Evolutionary conservation across 1,284 basidiomycete genomes (phyloP), one percentile per base, ranked within the genome.

Genomic region (Pascua sp.): DNA sequence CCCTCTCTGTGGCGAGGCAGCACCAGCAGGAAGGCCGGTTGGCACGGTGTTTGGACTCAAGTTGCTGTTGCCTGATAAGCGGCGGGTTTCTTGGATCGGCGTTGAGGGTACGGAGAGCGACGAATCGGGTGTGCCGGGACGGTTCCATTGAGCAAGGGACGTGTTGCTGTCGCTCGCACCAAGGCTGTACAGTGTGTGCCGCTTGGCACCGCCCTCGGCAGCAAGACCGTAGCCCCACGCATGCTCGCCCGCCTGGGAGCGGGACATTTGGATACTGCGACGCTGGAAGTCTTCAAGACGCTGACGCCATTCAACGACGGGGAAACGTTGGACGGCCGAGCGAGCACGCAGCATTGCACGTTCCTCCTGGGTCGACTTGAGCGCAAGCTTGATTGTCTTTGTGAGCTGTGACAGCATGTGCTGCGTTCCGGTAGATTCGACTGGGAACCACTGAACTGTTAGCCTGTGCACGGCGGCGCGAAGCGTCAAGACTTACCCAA

Each of bases 391-490:
- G 81, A 95, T 87, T 12, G 91, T 94, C 79, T 94, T 94, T 17
- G 88, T 87, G 63, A 94, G 78, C 74, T 95, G 91, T n/a, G 91
- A 94, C 68, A 93, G 81, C 90, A 95, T 91, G 78, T 95, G 91
- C 46, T 85, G 86, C 8, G 91, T 91, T 40, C 91, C 88, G 62
- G 81, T 90, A 0, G 89, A 92, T 78, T 95, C 91, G 47, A 95
- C 91, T 56, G 91, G 91, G 83, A 91, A 94, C 91, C 91, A 94
- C 24, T 32, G 24, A 32, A 32, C 3, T 7, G 24, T 32, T 32
- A 32, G 24, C 24, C 4, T 32, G 24, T 32, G 24, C 24, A 32
- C 24, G 24, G 24, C 24, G 24, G 24, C 24, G 24, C 7, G 4
- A 32, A 32, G 24, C 7, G 24, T 32, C 24, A 32, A 32, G 7